phyloP scores from a whole-genome alignment of 208 protist genomes.

The Naegleria fowleri region DNA sequence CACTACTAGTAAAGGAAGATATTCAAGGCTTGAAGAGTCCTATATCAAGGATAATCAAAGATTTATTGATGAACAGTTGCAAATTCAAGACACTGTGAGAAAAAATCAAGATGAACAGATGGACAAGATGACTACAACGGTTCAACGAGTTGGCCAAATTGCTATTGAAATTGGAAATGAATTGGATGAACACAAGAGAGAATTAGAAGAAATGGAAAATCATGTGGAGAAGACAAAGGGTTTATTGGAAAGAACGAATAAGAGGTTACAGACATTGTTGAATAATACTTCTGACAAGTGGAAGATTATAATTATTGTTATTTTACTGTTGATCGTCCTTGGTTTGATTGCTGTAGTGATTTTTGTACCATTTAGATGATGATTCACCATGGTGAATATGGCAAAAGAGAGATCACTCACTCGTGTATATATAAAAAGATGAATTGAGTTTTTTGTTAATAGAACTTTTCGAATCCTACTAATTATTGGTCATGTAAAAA shows the following conservation, averaged over 20 bases:
- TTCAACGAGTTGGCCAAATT: not conserved
- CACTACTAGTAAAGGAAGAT: not conserved
- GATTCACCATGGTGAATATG: too few species aligned
- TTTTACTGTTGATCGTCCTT: not conserved
- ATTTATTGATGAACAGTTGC: conserved; percentile 13
- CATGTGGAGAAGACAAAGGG: not conserved
- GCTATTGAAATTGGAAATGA: not conserved
- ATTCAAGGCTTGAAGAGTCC: not conserved
- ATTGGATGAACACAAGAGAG: conserved; percentile 12
- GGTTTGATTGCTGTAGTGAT: not conserved
- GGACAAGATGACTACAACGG: not conserved
- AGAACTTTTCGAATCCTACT: too few species aligned
- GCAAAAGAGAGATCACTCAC: too few species aligned
- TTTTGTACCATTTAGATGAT: not conserved
- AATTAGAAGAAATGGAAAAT: conserved; percentile 1
- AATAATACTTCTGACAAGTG: not conserved
- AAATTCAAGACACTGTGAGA: not conserved
- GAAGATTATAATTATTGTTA: conserved; percentile 14
- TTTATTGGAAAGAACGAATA: not conserved
- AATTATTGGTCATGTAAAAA: too few species aligned
- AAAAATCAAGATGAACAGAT: conserved; percentile 1
- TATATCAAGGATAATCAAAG: not conserved
- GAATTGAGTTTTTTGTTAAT: too few species aligned
- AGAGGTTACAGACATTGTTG: not conserved
- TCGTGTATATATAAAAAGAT: too few species aligned